Conservation (phyloP, 805 yeast genomes). For the Ogataea paradorogensis region DNA sequence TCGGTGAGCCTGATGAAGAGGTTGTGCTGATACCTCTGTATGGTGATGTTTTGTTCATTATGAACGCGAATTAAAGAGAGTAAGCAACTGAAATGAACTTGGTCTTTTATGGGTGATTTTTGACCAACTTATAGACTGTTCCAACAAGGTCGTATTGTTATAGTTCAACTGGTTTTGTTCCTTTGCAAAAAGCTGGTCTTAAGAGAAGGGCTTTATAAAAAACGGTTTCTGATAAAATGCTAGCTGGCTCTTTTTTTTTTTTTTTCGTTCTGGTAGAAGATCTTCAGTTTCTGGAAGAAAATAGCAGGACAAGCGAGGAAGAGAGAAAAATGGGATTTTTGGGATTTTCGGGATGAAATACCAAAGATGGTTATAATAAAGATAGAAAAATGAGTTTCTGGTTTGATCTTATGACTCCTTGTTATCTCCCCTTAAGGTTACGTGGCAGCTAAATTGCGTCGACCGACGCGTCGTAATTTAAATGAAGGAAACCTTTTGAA, state of each 20-base stretch:
- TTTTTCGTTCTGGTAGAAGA: slow-evolving; percentile 5
- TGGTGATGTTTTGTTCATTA: slow-evolving; percentile 23
- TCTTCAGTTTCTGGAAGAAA: too few relatives aligned
- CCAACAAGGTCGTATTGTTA: not conserved
- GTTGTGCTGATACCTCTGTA: slow-evolving; percentile 25
- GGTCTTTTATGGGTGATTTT: not conserved
- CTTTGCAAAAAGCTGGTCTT: too few relatives aligned
- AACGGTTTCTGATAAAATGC: slow-evolving; percentile 11
- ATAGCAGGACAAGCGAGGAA: too few relatives aligned
- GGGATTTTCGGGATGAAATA: not conserved
- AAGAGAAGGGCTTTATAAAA: not conserved
- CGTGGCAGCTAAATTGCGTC: too few relatives aligned
- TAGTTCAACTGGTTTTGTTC: too few relatives aligned
- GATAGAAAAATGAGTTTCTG: not conserved
- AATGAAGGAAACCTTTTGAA: not conserved
- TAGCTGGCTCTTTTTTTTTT: slow-evolving; percentile 16
- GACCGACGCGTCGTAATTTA: slow-evolving; percentile 2
- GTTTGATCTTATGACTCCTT: not conserved
- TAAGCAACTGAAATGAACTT: not conserved
- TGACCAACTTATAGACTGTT: not conserved
- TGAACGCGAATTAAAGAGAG: not conserved
- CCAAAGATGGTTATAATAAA: not conserved
- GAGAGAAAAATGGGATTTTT: too few relatives aligned
- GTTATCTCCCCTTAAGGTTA: too few relatives aligned
- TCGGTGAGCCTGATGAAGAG: slow-evolving; percentile 14